Conservation (phyloP, 1,284 basidiomycete genomes). For the Rhodofomes roseus region DNA sequence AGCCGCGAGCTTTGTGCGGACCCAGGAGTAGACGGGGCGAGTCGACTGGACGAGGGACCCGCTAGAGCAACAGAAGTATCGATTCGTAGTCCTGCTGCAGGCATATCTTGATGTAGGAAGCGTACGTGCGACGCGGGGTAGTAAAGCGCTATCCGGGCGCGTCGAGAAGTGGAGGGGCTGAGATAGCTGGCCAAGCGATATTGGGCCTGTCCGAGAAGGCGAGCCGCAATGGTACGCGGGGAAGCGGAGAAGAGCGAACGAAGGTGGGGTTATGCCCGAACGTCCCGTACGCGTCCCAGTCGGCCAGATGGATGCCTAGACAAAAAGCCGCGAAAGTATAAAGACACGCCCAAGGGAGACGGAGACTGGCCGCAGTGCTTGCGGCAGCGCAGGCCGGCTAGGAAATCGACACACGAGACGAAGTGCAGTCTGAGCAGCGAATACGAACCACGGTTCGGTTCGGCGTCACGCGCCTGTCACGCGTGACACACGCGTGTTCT, state of each 20-base stretch:
- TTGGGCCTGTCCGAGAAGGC: background rate
- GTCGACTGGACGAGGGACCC: slow-evolving; percentile 32
- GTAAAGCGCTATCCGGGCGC: background rate
- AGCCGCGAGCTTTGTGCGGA: slow-evolving; percentile 16
- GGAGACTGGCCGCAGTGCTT: background rate
- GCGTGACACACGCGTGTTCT: background rate
- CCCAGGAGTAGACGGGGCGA: slow-evolving; percentile 12
- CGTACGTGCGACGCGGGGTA: background rate
- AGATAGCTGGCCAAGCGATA: background rate
- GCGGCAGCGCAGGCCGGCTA: background rate
- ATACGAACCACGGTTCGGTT: slow-evolving; percentile 5
- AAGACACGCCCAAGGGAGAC: background rate
- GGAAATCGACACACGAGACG: background rate
- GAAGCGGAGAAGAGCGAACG: background rate
- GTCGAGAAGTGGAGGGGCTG: background rate
- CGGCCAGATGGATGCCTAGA: background rate
- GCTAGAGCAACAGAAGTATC: slow-evolving; percentile 37
- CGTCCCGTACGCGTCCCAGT: background rate
- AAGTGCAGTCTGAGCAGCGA: background rate
- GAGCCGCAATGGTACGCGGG: background rate
- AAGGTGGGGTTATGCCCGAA: background rate
- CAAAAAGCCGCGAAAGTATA: background rate
- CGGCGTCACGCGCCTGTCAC: background rate
- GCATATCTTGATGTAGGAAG: slow-evolving; percentile 24
- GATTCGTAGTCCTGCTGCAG: slow-evolving; percentile 40